phyloP scores from a whole-genome alignment of 495 filamentous ascomycete genomes.

The Lasiosphaeria ovina region DNA sequence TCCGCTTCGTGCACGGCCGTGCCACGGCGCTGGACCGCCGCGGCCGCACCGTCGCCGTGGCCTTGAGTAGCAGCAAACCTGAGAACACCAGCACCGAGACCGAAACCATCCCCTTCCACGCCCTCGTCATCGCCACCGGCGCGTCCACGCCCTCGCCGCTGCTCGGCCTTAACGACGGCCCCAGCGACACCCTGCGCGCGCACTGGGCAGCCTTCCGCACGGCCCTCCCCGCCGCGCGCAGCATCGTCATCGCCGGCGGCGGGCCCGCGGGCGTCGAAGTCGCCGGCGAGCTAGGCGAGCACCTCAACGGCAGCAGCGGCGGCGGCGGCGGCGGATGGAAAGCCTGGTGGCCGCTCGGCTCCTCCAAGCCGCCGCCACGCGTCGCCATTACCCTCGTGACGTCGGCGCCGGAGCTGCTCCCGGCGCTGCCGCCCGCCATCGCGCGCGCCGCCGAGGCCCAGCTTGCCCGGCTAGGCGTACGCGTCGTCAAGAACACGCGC shows the following conservation, averaged over 20 bases:
- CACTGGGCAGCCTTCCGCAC: constrained; percentile 39
- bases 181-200: constrained; percentile 14
- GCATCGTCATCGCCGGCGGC: constrained; percentile 61
- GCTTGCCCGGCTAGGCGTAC: constrained; percentile 36
- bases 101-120: constrained; percentile 45
- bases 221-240: constrained; percentile 46
- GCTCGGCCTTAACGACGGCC: constrained; percentile 32
- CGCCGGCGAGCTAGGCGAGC: constrained; percentile 57
- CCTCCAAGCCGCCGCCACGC: constrained; percentile 22
- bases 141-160: constrained; percentile 49
- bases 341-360: constrained; percentile 4
- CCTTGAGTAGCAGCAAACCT: constrained; percentile 8
- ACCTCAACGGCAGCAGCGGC: constrained; percentile 44
- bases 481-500: constrained; percentile 26
- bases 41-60: constrained; percentile 40
- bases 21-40: constrained; percentile 47
- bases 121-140: constrained; percentile 40
- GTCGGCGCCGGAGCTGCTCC: constrained; percentile 26
- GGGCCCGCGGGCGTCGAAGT: constrained; percentile 67
- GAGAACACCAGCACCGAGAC: constrained; percentile 12
- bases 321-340: background rate
- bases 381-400: constrained; percentile 49
- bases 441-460: constrained; percentile 28
- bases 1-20: constrained; percentile 57
- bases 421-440: constrained; percentile 28